Evolutionary conservation across 1,139 yeast species (phyloP).

Genomic region (Yamadazyma diospyri): DNA sequence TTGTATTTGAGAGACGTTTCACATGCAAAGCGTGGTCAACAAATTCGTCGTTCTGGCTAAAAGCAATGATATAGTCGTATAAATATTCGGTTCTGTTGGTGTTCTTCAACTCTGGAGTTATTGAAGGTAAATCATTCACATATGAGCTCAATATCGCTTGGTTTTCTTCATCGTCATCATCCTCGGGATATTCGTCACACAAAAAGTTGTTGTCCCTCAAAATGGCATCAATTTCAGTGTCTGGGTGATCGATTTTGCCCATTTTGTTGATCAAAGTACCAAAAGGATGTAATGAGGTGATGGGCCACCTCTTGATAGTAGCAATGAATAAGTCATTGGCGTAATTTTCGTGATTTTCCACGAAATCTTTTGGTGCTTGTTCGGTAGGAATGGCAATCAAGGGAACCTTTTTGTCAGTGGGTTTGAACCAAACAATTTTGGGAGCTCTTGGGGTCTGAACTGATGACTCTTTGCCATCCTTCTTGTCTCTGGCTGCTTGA

Average conservation of each 20-base stretch:
- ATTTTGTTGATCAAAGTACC: slow-evolving; percentile 88
- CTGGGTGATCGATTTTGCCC: slow-evolving; percentile 74
- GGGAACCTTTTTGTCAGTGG: slow-evolving; percentile 96
- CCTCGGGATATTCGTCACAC: slow-evolving; percentile 71
- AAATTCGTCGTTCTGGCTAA: slow-evolving; percentile 56
- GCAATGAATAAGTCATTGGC: slow-evolving; percentile 86
- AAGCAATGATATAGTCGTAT: slow-evolving; percentile 63
- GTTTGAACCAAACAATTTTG: slow-evolving; percentile 97
- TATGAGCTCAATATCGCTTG: slow-evolving; percentile 12
- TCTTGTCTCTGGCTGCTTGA: slow-evolving; percentile 71
- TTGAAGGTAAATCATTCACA: slow-evolving; percentile 34
- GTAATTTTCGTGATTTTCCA: slow-evolving; percentile 84
- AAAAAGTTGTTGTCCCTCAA: slow-evolving; percentile 89
- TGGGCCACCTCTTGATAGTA: slow-evolving; percentile 97
- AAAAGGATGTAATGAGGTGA: slow-evolving; percentile 95
- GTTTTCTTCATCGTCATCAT: slow-evolving; percentile 22
- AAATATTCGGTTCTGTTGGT: slow-evolving; percentile 54
- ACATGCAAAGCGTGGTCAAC: slow-evolving; percentile 82
- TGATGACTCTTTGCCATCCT: slow-evolving; percentile 47
- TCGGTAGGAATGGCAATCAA: slow-evolving; percentile 97
- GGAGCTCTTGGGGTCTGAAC: slow-evolving; percentile 62
- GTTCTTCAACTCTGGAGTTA: slow-evolving; percentile 32
- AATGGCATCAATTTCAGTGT: slow-evolving; percentile 84
- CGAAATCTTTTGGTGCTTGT: slow-evolving; percentile 94
- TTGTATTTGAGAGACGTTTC: slow-evolving; percentile 52